phyloP scores from a whole-genome alignment of 2,329 filamentous ascomycete species.

The Myriosclerotinia scirpicola region DNA sequence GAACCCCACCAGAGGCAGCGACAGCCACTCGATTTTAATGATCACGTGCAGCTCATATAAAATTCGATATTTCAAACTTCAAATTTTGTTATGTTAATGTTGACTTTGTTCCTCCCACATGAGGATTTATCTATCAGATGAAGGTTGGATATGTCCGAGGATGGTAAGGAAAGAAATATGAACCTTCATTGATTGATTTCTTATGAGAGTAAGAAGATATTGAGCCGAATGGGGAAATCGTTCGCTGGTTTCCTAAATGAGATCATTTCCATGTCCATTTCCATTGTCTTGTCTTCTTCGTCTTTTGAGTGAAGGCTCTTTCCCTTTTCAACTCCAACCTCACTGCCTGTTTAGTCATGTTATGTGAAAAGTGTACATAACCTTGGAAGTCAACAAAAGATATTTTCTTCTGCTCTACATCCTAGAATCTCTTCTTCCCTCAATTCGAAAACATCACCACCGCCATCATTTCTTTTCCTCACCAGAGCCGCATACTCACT shows the following conservation, averaged over 20 bases:
- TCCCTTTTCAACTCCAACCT: conserved; percentile 7
- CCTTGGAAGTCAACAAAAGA: background rate
- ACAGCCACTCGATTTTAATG: conserved; percentile 9
- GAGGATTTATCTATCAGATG: too few species aligned
- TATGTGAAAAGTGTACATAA: conserved; percentile 11
- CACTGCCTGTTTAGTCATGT: conserved; percentile 10
- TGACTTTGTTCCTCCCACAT: background rate
- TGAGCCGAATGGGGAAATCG: too few species aligned
- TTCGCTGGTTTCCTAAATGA: background rate
- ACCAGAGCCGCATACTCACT: conserved; percentile 4
- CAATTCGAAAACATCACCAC: conserved; percentile 14
- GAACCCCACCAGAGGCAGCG: conserved; percentile 22
- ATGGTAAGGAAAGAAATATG: background rate
- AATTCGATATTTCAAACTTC: background rate
- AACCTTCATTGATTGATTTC: too few species aligned
- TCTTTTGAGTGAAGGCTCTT: conserved; percentile 2
- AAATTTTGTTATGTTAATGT: background rate
- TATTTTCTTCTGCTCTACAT: background rate
- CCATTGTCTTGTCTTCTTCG: too few species aligned
- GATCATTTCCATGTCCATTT: background rate
- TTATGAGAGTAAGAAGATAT: too few species aligned
- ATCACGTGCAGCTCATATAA: conserved; percentile 10
- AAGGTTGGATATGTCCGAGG: background rate
- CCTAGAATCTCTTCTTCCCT: conserved; percentile 9
- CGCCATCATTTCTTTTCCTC: conserved; percentile 7